Evolutionary conservation across 129 eudicot species (phyloP), one percentile per base, ranked within the genome.

Genomic region (Daucus carota): DNA sequence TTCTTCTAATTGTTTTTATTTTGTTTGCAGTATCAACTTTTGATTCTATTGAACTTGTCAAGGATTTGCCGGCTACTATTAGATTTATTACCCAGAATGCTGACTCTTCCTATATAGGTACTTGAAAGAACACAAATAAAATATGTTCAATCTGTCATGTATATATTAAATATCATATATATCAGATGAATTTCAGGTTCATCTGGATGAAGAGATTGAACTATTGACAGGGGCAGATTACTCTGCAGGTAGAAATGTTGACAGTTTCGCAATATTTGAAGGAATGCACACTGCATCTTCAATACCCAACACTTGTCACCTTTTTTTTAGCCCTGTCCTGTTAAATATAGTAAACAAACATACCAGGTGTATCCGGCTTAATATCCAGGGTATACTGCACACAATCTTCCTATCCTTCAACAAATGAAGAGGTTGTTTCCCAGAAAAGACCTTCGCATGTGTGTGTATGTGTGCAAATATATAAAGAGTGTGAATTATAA

Each of bases 271-370:
- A 20, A 50, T 32, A 40, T 12, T 42, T 40, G 42, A 17, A 14
- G 18, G 73, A 36, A 68, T 33, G 42, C 26, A 68, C 15, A 10
- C 67, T 38, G 31, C 10, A 24, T 57, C 16, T 57, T 57, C 29
- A 26, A 20, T 12, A 44, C 72, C 79, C 60, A 76, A 76, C 79
- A 76, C 79, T 76, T 76, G 71, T 59, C 79, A 60, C 43, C 14
- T 42, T 76, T 43, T 65, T 38, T 20, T n/a, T 18, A 9, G 57
- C 45, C 73, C 6, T 10, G 45, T 8, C 73, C 47, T 22, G 36
- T 69, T 69, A 69, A 41, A 36, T 20, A 20, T 34, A 69, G 73
- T 66, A n/a, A n/a, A n/a, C n/a, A n/a, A n/a, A n/a, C n/a, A n/a
- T n/a, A n/a, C n/a, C n/a, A n/a, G n/a, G n/a, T n/a, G n/a, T n/a